Percentiles rank a stretch among this genome's conserved stretches.
Conservation (phyloP, 1,284 basidiomycete genomes). For the Leccinum fallax region DNA sequence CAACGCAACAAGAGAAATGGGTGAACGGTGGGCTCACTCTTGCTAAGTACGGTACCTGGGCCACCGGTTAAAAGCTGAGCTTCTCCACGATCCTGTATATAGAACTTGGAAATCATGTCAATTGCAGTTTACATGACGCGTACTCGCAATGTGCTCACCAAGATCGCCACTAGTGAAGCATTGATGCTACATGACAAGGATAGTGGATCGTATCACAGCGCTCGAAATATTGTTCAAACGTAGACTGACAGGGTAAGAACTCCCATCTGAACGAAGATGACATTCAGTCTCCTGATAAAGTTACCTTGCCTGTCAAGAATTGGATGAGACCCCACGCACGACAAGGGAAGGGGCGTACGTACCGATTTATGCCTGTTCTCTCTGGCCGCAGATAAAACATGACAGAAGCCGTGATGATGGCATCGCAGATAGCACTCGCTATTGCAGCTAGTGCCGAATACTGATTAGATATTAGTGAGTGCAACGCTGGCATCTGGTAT, state of each 20-base stretch:
- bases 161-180: conserved; percentile 8
- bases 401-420: conserved; percentile 22
- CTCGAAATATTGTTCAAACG: not conserved
- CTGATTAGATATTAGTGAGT: conserved; percentile 7
- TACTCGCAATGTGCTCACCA: conserved; percentile 12
- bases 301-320: conserved; percentile 1
- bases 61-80: conserved; percentile 8
- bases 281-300: conserved; percentile 19
- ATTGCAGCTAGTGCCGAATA: conserved; percentile 7
- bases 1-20: not conserved
- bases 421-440: conserved; percentile 24
- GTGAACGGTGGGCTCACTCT: conserved; percentile 11
- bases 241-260: conserved; percentile 23
- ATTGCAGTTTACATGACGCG: not conserved
- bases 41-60: conserved; percentile 14
- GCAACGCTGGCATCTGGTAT: not conserved
- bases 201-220: not conserved
- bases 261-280: conserved; percentile 30
- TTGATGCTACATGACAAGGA: conserved; percentile 17
- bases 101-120: conserved; percentile 12
- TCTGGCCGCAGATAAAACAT: conserved; percentile 22
- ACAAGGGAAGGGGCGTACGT: not conserved
- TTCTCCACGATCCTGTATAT: conserved; percentile 4
- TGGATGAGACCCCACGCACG: too few relatives aligned
- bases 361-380: conserved; percentile 20